Evolutionary conservation across 768 basidiomycete species (phyloP).

Genomic region (Trametes cinnabarina): DNA sequence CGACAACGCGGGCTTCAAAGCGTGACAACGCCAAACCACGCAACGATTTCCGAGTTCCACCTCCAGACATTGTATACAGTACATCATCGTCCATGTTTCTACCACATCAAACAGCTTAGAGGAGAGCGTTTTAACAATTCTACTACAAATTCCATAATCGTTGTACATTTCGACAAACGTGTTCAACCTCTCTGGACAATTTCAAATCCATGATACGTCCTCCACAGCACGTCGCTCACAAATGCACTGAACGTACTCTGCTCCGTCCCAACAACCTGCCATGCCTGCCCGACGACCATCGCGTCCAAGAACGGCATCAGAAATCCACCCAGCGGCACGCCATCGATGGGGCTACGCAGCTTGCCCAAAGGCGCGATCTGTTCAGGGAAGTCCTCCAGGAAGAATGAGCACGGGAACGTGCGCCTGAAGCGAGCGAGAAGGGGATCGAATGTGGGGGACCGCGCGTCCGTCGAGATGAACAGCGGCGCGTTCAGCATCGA

Average conservation of each 20-base stretch:
- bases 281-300: constrained; percentile 59
- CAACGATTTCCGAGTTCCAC: too few relatives aligned
- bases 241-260: constrained; percentile 76
- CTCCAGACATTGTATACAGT: too few relatives aligned
- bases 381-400: constrained; percentile 48
- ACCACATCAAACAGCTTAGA: too few relatives aligned
- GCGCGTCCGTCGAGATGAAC: constrained; percentile 65
- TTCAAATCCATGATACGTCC: constrained; percentile 49
- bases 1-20: neutral
- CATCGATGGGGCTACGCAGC: constrained; percentile 48
- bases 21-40: neutral
- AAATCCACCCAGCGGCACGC: constrained; percentile 43
- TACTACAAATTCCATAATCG: too few relatives aligned
- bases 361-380: constrained; percentile 31
- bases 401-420: constrained; percentile 66
- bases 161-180: neutral
- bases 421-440: constrained; percentile 43
- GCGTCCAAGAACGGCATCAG: constrained; percentile 69
- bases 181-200: constrained; percentile 36
- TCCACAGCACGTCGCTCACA: constrained; percentile 66
- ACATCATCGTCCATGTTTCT: too few relatives aligned
- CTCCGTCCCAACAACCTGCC: constrained; percentile 62
- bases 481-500: constrained; percentile 53
- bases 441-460: constrained; percentile 39
- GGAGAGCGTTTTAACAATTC: too few relatives aligned